Evolutionary conservation across 2,329 filamentous ascomycete species (phyloP).

Genomic region (Thelonectria olida): DNA sequence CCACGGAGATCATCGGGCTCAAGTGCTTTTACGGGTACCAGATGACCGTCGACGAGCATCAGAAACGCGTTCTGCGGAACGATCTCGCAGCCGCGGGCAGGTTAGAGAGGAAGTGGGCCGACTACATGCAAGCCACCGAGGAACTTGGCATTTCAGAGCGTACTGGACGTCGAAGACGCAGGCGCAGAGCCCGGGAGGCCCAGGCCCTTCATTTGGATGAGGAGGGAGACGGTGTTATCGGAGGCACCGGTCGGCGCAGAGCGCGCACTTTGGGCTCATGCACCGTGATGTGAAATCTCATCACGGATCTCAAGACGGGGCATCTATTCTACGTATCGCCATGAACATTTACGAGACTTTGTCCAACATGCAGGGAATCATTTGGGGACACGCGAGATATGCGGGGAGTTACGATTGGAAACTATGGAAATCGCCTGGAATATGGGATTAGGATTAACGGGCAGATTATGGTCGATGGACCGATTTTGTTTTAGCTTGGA

Average conservation of each 20-base stretch:
- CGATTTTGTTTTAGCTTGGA: conserved; percentile 14
- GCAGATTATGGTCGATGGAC: not conserved
- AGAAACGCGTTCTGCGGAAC: conserved; percentile 81
- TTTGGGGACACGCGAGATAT: conserved; percentile 1
- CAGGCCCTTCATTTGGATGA: conserved; percentile 83
- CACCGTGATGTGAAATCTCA: conserved; percentile 66
- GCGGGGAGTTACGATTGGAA: conserved; percentile 2
- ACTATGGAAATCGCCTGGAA: not conserved
- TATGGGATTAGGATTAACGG: conserved; percentile 1
- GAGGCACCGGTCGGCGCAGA: conserved; percentile 63
- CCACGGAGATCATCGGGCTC: conserved; percentile 81
- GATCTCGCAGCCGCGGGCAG: conserved; percentile 78
- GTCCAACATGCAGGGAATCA: not conserved
- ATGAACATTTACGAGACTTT: conserved; percentile 1
- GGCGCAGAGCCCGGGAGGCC: conserved; percentile 83
- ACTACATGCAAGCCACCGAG: conserved; percentile 92
- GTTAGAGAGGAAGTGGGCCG: conserved; percentile 91
- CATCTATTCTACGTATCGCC: too few species aligned
- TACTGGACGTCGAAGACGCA: conserved; percentile 72
- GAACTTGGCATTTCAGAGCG: conserved; percentile 80
- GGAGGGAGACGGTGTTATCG: conserved; percentile 76
- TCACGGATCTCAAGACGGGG: not conserved
- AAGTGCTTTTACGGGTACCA: conserved; percentile 98
- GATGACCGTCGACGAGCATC: conserved; percentile 93
- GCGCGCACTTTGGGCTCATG: conserved; percentile 72